Percentiles rank a stretch among this genome's conserved stretches.
Conservation (phyloP, 2,329 filamentous ascomycete genomes). For the Gnomoniopsis smithogilvyi region DNA sequence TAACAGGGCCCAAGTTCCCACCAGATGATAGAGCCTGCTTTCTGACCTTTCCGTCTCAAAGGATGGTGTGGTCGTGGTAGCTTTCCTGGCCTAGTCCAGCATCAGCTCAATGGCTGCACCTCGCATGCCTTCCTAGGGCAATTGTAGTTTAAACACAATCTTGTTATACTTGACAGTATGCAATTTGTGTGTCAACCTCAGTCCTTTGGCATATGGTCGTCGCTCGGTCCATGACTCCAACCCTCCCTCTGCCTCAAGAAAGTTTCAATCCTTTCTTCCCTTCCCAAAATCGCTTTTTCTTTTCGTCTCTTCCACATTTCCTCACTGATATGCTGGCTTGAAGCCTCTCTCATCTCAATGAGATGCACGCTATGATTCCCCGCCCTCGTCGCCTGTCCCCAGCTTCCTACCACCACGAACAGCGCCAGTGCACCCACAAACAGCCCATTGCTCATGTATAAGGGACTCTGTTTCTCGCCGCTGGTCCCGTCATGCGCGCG, state of each 20-base stretch:
- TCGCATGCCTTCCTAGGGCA: not conserved
- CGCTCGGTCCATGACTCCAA: slow-evolving; percentile 25
- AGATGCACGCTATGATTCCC: slow-evolving; percentile 59
- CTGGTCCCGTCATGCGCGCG: slow-evolving; percentile 44
- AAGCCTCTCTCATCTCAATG: slow-evolving; percentile 63
- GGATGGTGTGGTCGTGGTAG: not conserved
- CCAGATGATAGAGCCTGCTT: not conserved
- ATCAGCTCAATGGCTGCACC: not conserved
- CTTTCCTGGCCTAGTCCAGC: not conserved
- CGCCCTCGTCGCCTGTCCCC: slow-evolving; percentile 70
- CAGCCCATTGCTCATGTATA: slow-evolving; percentile 73
- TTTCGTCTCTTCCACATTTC: slow-evolving; percentile 52
- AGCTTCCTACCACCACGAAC: slow-evolving; percentile 65
- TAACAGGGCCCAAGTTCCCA: not conserved
- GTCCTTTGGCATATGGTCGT: slow-evolving; percentile 1
- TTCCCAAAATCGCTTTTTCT: slow-evolving; percentile 48
- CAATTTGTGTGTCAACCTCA: not conserved
- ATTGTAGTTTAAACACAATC: not conserved
- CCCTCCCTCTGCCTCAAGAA: slow-evolving; percentile 73
- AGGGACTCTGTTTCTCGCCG: slow-evolving; percentile 46
- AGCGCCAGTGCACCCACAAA: slow-evolving; percentile 73
- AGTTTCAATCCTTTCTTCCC: slow-evolving; percentile 67
- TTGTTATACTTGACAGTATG: not conserved
- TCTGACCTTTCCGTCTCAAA: not conserved
- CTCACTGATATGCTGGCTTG: slow-evolving; percentile 63